Conservation (phyloP, 371 early-diverging fungal species). For the Mucor sp. region DNA sequence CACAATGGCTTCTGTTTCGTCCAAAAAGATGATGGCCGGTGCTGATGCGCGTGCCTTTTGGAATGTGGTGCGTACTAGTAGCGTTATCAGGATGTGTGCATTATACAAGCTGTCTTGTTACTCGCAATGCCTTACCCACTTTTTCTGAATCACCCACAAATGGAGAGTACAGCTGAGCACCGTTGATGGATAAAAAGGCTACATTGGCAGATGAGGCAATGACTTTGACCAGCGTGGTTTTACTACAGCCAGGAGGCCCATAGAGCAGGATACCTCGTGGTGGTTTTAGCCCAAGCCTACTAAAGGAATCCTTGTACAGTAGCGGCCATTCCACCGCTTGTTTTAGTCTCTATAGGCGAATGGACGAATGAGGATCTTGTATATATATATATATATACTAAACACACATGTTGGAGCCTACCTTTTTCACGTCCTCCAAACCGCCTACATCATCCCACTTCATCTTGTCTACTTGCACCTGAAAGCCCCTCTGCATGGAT, state of each 20-base stretch:
- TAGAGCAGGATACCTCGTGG: conserved; percentile 93
- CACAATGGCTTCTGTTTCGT: conserved; percentile 98
- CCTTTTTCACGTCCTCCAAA: conserved; percentile 87
- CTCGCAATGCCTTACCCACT: conserved; percentile 43
- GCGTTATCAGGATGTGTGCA: too few species aligned
- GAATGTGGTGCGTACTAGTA: conserved; percentile 80
- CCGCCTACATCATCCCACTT: conserved; percentile 96
- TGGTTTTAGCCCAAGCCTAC: conserved; percentile 78
- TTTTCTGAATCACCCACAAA: conserved; percentile 96
- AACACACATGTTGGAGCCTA: conserved; percentile 7
- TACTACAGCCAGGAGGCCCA: conserved; percentile 98
- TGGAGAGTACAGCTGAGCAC: conserved; percentile 88
- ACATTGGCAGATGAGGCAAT: conserved; percentile 81
- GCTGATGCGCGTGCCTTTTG: conserved; percentile 81
- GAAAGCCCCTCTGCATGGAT: conserved; percentile 65
- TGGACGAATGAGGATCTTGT: too few species aligned
- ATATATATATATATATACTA: neutral
- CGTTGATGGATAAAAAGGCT: conserved; percentile 87
- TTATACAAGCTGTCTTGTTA: neutral
- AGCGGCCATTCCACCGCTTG: conserved; percentile 98
- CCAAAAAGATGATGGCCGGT: conserved; percentile 97
- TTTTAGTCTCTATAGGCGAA: conserved; percentile 66
- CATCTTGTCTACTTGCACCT: conserved; percentile 61
- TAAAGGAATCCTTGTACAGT: conserved; percentile 69
- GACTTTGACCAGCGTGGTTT: conserved; percentile 93